Evolutionary conservation across 306 rosid genomes (phyloP).

Genomic region (Pyrus pyrifolia): DNA sequence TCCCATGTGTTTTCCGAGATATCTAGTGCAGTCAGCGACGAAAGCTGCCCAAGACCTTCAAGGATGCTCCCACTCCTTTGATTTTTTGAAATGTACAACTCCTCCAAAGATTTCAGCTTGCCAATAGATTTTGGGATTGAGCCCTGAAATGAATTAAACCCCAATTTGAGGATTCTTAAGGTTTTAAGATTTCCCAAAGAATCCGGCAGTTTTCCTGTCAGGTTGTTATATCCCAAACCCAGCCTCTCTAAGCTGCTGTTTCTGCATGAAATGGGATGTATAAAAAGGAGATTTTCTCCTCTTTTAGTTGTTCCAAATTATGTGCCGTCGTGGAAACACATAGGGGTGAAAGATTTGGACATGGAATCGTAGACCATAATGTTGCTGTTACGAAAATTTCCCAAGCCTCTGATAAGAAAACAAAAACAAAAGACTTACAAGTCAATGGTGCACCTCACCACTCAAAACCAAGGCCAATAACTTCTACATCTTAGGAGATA

Average conservation of each 20-base stretch:
- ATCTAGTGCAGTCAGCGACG: background rate
- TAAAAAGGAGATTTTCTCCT: too few relatives aligned
- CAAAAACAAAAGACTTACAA: too few relatives aligned
- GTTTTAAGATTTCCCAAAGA: slow-evolving; percentile 15
- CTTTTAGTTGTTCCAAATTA: too few relatives aligned
- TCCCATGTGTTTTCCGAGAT: background rate
- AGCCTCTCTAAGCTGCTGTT: background rate
- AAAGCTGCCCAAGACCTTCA: slow-evolving; percentile 9
- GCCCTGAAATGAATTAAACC: slow-evolving; percentile 11
- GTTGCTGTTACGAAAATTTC: too few relatives aligned
- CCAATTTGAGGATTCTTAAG: background rate
- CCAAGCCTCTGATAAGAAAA: too few relatives aligned
- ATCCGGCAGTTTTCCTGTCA: slow-evolving; percentile 14
- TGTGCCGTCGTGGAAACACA: too few relatives aligned
- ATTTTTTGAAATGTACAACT: slow-evolving; percentile 11
- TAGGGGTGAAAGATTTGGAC: too few relatives aligned
- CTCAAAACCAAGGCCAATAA: too few relatives aligned
- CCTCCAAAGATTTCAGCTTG: slow-evolving; percentile 17
- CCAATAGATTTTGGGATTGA: slow-evolving; percentile 24
- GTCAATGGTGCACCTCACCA: too few relatives aligned
- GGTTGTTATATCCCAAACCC: background rate
- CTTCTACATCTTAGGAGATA: too few relatives aligned
- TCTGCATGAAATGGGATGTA: background rate
- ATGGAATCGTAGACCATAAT: too few relatives aligned
- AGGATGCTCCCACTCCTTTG: slow-evolving; percentile 4